A percentile compares a stretch with the other conserved stretches of the same genome.
Evolutionary conservation across 108 stramenopile species (phyloP).

Genomic region (Cyclostephanos invisitatus): DNA sequence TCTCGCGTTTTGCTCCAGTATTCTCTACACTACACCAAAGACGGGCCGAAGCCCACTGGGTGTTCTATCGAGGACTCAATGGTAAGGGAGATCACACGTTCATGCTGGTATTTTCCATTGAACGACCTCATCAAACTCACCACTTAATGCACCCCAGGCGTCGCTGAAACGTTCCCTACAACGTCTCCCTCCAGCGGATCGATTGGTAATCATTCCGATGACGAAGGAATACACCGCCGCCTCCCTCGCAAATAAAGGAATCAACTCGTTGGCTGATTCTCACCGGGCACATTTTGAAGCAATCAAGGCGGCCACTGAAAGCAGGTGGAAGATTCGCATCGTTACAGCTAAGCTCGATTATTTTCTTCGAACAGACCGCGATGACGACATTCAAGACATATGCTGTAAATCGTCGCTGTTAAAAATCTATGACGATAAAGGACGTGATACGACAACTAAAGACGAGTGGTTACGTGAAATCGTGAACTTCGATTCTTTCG

Average conservation of each 20-base stretch:
- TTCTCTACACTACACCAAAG: constrained; percentile 17
- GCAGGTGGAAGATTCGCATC: constrained; percentile 7
- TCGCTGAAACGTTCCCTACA: constrained; percentile 1
- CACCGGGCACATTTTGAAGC: constrained; percentile 9
- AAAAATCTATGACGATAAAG: constrained; percentile 12
- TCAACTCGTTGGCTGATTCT: constrained; percentile 5
- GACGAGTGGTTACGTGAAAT: constrained; percentile 3
- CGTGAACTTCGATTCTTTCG: constrained; percentile 7
- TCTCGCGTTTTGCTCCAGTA: constrained; percentile 30
- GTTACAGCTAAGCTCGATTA: constrained; percentile 2
- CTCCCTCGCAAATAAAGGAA: constrained; percentile 6
- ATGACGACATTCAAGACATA: neutral
- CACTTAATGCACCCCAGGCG: neutral
- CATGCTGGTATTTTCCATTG: neutral
- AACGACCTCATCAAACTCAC: neutral
- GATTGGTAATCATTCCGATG: constrained; percentile 10
- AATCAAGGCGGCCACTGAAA: constrained; percentile 8
- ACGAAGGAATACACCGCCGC: constrained; percentile 6
- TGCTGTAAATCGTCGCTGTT: neutral
- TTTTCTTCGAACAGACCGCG: neutral
- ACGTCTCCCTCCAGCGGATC: constrained; percentile 14
- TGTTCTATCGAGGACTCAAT: neutral
- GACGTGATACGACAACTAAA: neutral
- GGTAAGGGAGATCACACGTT: neutral
- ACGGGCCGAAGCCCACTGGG: neutral